phyloP scores from a whole-genome alignment of 352 stramenopile species.

The Pythium guiyangense region DNA sequence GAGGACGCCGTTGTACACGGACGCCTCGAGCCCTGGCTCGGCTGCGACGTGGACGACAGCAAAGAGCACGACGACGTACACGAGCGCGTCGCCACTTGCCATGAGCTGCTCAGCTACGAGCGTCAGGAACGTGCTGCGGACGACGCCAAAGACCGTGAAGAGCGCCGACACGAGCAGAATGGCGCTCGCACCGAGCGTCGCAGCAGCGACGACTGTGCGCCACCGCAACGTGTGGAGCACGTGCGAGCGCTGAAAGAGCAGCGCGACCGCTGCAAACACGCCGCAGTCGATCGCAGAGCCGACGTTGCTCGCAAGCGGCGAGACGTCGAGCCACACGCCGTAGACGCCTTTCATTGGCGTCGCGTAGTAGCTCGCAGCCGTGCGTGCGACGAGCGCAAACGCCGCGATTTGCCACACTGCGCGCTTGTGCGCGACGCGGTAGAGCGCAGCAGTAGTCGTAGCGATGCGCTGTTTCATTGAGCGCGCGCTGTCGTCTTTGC shows the following conservation, averaged over 20 bases:
- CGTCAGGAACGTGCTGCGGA: conserved; percentile 42
- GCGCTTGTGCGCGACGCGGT: conserved; percentile 31
- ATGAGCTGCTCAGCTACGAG: conserved; percentile 50
- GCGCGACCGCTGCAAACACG: conserved; percentile 31
- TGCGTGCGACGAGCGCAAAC: conserved; percentile 37
- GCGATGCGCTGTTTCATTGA: neutral
- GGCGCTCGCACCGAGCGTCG: conserved; percentile 27
- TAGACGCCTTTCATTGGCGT: conserved; percentile 52
- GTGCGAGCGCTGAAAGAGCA: conserved; percentile 17
- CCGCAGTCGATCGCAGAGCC: conserved; percentile 42
- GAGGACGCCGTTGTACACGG: conserved; percentile 43
- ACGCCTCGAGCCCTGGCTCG: conserved; percentile 40
- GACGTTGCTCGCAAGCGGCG: conserved; percentile 36
- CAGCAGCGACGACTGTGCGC: conserved; percentile 29
- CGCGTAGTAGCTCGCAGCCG: conserved; percentile 63
- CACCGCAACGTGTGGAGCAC: conserved; percentile 22
- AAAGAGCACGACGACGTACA: conserved; percentile 48
- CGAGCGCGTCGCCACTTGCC: conserved; percentile 42
- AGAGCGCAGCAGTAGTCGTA: conserved; percentile 19
- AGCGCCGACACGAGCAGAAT: conserved; percentile 35
- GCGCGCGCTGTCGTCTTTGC: neutral
- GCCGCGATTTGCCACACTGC: conserved; percentile 32
- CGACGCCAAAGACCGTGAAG: conserved; percentile 49
- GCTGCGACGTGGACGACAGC: conserved; percentile 31
- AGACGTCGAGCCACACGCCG: conserved; percentile 42